Base-by-base conservation (phyloP, 2,329 filamentous ascomycete genomes). In the Paracamarosporium sp. region DNA sequence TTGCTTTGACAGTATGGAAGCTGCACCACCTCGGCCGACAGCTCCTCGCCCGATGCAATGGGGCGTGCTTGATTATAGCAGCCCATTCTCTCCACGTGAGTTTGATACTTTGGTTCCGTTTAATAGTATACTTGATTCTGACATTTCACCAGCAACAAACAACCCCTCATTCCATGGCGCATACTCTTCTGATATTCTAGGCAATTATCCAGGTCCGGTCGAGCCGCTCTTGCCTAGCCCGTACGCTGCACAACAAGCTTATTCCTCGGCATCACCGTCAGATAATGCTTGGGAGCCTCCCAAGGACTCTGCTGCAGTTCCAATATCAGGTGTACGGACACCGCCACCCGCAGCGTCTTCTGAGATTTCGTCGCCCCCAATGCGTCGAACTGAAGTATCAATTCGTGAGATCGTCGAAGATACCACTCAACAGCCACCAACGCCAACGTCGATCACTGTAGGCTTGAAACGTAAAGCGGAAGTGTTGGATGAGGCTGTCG, bases 391-490 rank as follows among this genome's bases (percentile, higher is more conserved):
- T 3, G 67, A 66, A 51, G 62, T 75, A 8, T 70, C 73, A 3
- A 75, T 74, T 38, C 60, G 65, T 1, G 71, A 75, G 47, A 74
- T 74, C 38, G 69, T 74, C 5, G 73, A 74, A 22, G 50, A 63
- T 24, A 44, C 50, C 15, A 53, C 59, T 1, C 62, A 70, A 30
- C 67, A 73, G 31, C 71, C 73, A 15, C 68, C 63, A 5, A 73
- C 72, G 1, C 69, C 73, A 2, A 65, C 62, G 8, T 73, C 72
- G 22, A 50, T 70, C 2, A 68, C 53, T 13, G 30, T 63, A 3
- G 60, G 57, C 43, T 51, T 66, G 51, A 76, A 75, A 62, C 73
- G 73, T 15, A 75, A 74, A 35, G 72, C 72, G 2, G 69, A 73
- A 22, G 67, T 63, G 1, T 36, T 71, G 5, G 67, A 60, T 17